Evolutionary conservation across 2,329 filamentous ascomycete species (phyloP), one percentile per base, ranked within the genome.

Genomic region (Grosmannia clavigera): DNA sequence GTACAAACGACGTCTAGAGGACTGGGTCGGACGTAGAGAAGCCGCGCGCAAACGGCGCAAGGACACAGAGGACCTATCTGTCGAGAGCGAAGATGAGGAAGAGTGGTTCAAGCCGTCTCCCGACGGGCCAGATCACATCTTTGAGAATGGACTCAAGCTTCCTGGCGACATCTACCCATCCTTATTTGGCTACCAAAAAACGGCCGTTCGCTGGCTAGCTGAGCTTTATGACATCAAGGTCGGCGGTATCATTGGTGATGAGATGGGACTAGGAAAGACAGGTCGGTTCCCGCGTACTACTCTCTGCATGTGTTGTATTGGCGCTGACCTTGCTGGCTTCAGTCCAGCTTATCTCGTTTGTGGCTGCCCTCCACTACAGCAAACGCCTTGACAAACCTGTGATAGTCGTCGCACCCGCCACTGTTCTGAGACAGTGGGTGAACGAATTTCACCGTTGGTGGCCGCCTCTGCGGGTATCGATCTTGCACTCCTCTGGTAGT

Each of bases 401-500:
- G 52, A 90, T 99, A 62, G 82, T 99, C 9, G 91, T 99, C 4
- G 92, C 91, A 57, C 94, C 94, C 2, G 92, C 92, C 3, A 99
- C 94, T 0, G 87, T 99, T 29, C 86, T 99, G 75, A 88, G 90
- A 63, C 94, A 99, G 70, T 99, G 94, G 94, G 94, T 96, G 14
- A 95, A 95, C 64, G 94, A 99, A 69, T 97, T 99, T 67, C 95
- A 99, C 73, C 85, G 87, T 14, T 99, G 95, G 95, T 99, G 95
- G 95, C 94, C 94, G n/a, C 87, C 94, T n/a, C 77, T 99, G 38
- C 83, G 95, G 51, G 94, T 99, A 5, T 95, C 92, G 0, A 97
- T 99, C 63, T 72, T 99, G 56, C 94, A 99, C 70, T 90, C 90
- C 0, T 96, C 94, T 5, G 94, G 94, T 3, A 97, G 91, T 70